phyloP scores from a whole-genome alignment of 73 alveolate genomes.

The Urostyla sp. region DNA sequence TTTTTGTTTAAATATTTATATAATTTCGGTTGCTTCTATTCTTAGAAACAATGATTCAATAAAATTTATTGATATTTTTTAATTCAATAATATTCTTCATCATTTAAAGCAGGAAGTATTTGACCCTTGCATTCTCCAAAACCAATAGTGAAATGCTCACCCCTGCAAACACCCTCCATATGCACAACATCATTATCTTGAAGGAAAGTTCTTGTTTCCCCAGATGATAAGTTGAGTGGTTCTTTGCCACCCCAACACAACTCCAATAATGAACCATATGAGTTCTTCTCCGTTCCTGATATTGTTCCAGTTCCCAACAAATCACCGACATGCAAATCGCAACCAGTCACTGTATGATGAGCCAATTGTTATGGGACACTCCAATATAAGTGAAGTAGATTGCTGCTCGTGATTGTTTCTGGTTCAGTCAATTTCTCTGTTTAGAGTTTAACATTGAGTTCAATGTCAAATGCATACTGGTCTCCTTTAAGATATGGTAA shows the following conservation, averaged over 20 bases:
- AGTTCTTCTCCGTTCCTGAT: slow-evolving; percentile 81
- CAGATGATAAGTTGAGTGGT: slow-evolving; percentile 74
- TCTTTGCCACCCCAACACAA: slow-evolving; percentile 89
- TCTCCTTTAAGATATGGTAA: slow-evolving; percentile 85
- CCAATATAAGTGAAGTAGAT: slow-evolving; percentile 95
- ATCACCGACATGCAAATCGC: slow-evolving; percentile 89
- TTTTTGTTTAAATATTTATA: too few species aligned
- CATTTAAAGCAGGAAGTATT: slow-evolving; percentile 65
- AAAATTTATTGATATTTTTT: too few species aligned
- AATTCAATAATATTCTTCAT: slow-evolving; percentile 47
- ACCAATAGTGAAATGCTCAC: slow-evolving; percentile 77
- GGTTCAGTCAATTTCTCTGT: slow-evolving; percentile 58
- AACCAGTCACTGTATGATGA: slow-evolving; percentile 94
- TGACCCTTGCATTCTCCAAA: slow-evolving; percentile 72
- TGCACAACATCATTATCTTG: slow-evolving; percentile 82
- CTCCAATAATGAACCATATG: slow-evolving; percentile 87
- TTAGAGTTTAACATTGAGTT: slow-evolving; percentile 72
- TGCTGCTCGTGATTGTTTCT: slow-evolving; percentile 73
- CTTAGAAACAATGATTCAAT: too few species aligned
- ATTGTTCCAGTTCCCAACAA: slow-evolving; percentile 93
- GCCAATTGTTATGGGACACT: slow-evolving; percentile 83
- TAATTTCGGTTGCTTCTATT: too few species aligned
- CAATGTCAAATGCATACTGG: slow-evolving; percentile 85
- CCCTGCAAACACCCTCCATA: slow-evolving; percentile 79
- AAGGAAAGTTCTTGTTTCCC: slow-evolving; percentile 86